phyloP scores from a whole-genome alignment of 768 basidiomycete genomes.

The Tubosaeta brunneosetosa region DNA sequence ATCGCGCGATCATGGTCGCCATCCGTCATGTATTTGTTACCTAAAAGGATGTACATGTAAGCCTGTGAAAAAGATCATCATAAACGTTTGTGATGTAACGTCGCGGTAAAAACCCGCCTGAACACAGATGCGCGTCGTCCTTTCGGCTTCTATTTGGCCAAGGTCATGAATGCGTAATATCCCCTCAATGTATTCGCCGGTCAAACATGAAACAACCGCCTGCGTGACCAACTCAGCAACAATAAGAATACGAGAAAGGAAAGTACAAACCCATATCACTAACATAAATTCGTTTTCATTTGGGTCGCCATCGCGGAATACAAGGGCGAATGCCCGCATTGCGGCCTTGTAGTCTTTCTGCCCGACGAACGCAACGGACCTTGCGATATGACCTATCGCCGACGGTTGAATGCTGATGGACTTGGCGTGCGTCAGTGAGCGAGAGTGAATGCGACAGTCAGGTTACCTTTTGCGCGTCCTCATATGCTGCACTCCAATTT shows the following conservation, averaged over 20 bases:
- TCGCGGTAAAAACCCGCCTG: background rate
- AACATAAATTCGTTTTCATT: conserved; percentile 2
- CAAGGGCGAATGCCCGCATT: conserved; percentile 1
- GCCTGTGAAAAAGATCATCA: background rate
- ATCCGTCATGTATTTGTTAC: conserved; percentile 1
- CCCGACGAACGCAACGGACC: background rate
- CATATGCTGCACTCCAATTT: conserved; percentile 4
- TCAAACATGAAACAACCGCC: conserved; percentile 3
- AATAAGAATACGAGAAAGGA: background rate
- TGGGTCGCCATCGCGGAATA: conserved; percentile 4
- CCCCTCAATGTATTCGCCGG: conserved; percentile 1
- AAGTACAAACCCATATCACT: background rate
- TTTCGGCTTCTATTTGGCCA: background rate
- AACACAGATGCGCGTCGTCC: background rate
- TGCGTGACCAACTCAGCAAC: background rate
- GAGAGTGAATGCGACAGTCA: background rate
- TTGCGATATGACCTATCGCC: conserved; percentile 7
- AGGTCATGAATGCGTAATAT: background rate
- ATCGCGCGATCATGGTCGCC: conserved; percentile 3
- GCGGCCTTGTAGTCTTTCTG: conserved; percentile 3
- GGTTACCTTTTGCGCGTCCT: conserved; percentile 6
- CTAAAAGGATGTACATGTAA: conserved; percentile 7
- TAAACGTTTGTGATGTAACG: background rate
- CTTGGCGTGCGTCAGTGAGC: background rate
- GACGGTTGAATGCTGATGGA: conserved; percentile 2